Percentiles rank a stretch among this genome's conserved stretches.
phyloP scores from a whole-genome alignment of 2,329 filamentous ascomycete genomes.

The Coleophoma crateriformis region DNA sequence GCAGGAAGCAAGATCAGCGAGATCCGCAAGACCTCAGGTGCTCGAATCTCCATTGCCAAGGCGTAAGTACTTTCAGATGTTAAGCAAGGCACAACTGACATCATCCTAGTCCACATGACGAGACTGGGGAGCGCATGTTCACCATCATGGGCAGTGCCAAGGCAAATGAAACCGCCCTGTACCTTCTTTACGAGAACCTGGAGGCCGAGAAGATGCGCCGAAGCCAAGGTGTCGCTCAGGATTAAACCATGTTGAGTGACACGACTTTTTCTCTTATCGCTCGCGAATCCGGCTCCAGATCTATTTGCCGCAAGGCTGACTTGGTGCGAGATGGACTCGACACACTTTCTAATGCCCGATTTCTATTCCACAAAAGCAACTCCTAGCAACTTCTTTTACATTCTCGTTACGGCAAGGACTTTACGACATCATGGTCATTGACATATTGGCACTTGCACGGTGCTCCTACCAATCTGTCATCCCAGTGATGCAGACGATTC shows the following conservation, averaged over 20 bases:
- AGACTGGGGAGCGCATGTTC: constrained; percentile 98
- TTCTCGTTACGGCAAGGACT: constrained; percentile 27
- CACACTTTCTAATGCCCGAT: constrained; percentile 25
- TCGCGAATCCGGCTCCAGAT: constrained; percentile 47
- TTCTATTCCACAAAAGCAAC: constrained; percentile 19
- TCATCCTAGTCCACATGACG: constrained; percentile 74
- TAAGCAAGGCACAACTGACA: constrained; percentile 12
- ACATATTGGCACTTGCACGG: constrained; percentile 24
- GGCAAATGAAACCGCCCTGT: constrained; percentile 93
- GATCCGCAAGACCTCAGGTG: constrained; percentile 93
- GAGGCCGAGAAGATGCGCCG: constrained; percentile 99
- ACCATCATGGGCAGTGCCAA: constrained; percentile 95
- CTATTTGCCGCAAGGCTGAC: constrained; percentile 59
- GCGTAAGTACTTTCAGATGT: constrained; percentile 32
- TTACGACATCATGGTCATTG: constrained; percentile 31
- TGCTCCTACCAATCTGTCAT: constrained; percentile 20
- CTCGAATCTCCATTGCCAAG: constrained; percentile 96
- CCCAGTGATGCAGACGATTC: constrained; percentile 27
- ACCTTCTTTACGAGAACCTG: constrained; percentile 96
- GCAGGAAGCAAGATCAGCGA: constrained; percentile 97
- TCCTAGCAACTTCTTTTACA: constrained; percentile 23
- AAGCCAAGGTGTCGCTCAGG: constrained; percentile 59
- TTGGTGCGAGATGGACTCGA: constrained; percentile 36
- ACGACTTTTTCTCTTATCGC: constrained; percentile 44
- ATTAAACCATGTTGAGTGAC: constrained; percentile 18